Evolutionary conservation across 495 filamentous ascomycete genomes (phyloP), one percentile per base, ranked within the genome.

Genomic region (Aspergillus conjunctus): DNA sequence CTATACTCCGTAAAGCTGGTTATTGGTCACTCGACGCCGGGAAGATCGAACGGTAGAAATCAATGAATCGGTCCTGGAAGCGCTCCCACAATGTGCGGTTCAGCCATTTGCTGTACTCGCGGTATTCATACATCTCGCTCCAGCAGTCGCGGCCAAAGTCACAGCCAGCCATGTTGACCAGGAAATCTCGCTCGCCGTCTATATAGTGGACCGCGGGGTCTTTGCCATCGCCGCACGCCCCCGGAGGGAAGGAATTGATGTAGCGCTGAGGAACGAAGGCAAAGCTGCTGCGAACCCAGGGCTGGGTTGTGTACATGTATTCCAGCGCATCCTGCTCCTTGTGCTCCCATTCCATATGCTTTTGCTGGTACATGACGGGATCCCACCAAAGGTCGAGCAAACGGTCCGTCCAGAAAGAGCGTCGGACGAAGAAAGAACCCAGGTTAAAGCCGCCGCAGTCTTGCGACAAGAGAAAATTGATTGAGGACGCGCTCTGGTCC

Each of bases 81-180:
- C 79, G 84, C 75, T 91, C 86, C 91, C 91, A 96, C 56, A 74
- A 78, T n/a, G 81, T 85, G 34, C 90, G 83, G 75, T 96, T 97
- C 18, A 96, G 81, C 71, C 83, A 83, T 61, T 96, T 91, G 77
- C 91, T 93, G 65, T 96, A 76, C 65, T 93, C 88, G 14, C 93
- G 88, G 76, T 90, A 99, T 65, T 87, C 86, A 73, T 95, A 93
- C 83, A 99, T 96, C 76, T 99, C 94, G 31, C 88, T 86, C 94
- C 95, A 98, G 70, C 94, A 99, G 77, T 99, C 95, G 21, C 94
- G 84, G 4, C 94, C 94, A 85, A 89, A 97, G 68, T 93, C 89
- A 70, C 94, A 99, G 3, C 95, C 95, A 2, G 94, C 94, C 93
- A 98, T 97, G 70, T 98, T 99, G 63, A 99, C 93, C n/a, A 97